Base-by-base conservation (phyloP, 495 filamentous ascomycete species). In the Talaromyces trachyspermus region DNA sequence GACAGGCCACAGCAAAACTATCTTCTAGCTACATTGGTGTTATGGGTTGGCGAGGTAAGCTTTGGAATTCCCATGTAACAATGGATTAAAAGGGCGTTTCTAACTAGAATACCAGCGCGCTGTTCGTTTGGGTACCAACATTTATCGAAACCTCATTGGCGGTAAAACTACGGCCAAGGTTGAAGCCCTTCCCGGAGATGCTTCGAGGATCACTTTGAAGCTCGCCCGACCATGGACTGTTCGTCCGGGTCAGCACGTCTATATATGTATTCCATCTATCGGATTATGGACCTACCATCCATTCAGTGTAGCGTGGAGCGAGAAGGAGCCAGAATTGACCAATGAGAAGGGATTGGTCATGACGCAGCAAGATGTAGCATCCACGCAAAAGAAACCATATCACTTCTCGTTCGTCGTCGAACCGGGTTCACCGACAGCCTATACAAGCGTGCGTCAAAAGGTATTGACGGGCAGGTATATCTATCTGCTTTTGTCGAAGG, bases 241-340 rank as follows among this genome's bases (percentile, higher is more conserved):
- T 69, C 68, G 75, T 37, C 91, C 92, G 1, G 92, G 92, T 44
- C 86, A 87, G 51, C 90, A 97, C 66, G 79, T 75, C 50, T 98
- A 95, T 60, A 70, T 98, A 30, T 91, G 89, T 58, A 85, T 95
- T 50, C 79, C 79, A 22, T 65, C 80, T 9, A 54, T 95, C 50
- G 85, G 79, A 33, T 75, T 77, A 51, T 94, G 86, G 85, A 88
- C 88, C 51, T 88, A 79, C 33, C 92, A 98, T 61, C 92, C 92
- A 3, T 97, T 98, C 68, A 92, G 89, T 22, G 75, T 97, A 42
- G 89, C 85, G 47, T 97, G 91, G 90, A 80, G 79, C 57, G 88
- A 73, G 46, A 24, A 53, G 4, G 62, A 68, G 36, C 58, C 65
- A 39, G 37, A 46, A 14, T 46, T 58, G 26, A 58, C 60, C 20